Base-by-base conservation (phyloP, 1,284 basidiomycete genomes). In the Puccinia polysora region DNA sequence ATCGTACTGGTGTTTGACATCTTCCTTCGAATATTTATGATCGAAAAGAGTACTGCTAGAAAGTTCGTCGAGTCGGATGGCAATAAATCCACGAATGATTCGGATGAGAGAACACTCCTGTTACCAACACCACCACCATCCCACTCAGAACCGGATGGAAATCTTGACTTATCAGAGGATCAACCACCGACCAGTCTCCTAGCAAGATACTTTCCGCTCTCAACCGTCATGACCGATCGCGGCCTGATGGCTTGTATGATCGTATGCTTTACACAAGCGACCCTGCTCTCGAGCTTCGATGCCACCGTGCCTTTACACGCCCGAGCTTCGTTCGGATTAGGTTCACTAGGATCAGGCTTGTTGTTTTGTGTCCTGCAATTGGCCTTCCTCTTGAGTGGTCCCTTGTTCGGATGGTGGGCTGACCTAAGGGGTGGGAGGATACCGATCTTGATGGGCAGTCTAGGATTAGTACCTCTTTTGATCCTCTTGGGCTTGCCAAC, bases 291-390 rank as follows among this genome's bases (percentile, higher is more conserved):
- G 3, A 59, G 30, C 32, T 59, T 34, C 30, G 34, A 59, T 59
- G 32, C 56, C 7, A 59, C 56, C 2, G 34, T 59, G 15, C 56
- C 56, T 12, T 36, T 59, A 20, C 56, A 59, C 30, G 56, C 40
- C 2, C 14, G 40, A 59, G 18, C 2, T 3, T 20, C 25, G n/a
- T 59, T 59, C n/a, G 18, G 23, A 18, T 36, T 59, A 36, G 34
- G 25, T 38, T 30, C 56, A 2, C 14, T 34, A 18, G 20, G 30
- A 12, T 32, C 28, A 3, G 56, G 56, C 25, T 23, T 59, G 25
- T 36, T 59, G 2, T 59, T 59, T 36, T 36, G 34, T 38, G 56
- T 36, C 20, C 20, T 59, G n/a, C 30, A 59, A 59, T 18, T 59
- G 25, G 30, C 56, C 2, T 59, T 36, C 18, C 10, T 59, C 5